A percentile compares a stretch with the other conserved stretches of the same genome.
Conservation (phyloP, 768 basidiomycete genomes). For the Trametes meyenii region DNA sequence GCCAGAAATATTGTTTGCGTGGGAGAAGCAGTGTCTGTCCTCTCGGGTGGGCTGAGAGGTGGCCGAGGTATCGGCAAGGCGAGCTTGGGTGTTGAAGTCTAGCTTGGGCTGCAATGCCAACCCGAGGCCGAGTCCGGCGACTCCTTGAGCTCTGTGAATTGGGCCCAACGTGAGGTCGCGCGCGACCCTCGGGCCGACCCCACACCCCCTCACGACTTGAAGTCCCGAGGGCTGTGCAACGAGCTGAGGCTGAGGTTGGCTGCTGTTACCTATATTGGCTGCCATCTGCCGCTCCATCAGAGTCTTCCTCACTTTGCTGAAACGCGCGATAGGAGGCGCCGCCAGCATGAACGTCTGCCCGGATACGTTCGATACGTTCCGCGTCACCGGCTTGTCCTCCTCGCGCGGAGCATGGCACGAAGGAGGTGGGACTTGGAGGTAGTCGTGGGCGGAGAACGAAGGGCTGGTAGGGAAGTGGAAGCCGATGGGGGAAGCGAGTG, state of each 20-base stretch:
- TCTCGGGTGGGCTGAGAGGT: not conserved
- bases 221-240: too few relatives aligned
- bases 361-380: constrained; percentile 12
- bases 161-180: too few relatives aligned
- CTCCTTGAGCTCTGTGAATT: not conserved
- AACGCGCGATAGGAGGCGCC: not conserved
- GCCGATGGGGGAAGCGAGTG: constrained; percentile 11
- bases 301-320: not conserved
- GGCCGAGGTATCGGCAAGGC: not conserved
- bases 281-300: not conserved
- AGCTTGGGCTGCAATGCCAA: not conserved
- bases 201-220: too few relatives aligned
- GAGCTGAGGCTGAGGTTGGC: too few relatives aligned
- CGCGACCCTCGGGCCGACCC: too few relatives aligned
- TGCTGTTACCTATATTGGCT: not conserved
- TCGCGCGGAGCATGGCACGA: constrained; percentile 17
- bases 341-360: constrained; percentile 11
- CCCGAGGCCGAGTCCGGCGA: constrained; percentile 5
- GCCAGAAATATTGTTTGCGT: not conserved
- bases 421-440: constrained; percentile 17
- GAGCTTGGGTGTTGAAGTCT: not conserved
- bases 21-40: not conserved
- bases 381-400: constrained; percentile 8
- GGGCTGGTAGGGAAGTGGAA: constrained; percentile 17
- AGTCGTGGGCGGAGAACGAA: constrained; percentile 6